Evolutionary conservation across 2,329 filamentous ascomycete genomes (phyloP).

Genomic region (Cryphonectria japonica): DNA sequence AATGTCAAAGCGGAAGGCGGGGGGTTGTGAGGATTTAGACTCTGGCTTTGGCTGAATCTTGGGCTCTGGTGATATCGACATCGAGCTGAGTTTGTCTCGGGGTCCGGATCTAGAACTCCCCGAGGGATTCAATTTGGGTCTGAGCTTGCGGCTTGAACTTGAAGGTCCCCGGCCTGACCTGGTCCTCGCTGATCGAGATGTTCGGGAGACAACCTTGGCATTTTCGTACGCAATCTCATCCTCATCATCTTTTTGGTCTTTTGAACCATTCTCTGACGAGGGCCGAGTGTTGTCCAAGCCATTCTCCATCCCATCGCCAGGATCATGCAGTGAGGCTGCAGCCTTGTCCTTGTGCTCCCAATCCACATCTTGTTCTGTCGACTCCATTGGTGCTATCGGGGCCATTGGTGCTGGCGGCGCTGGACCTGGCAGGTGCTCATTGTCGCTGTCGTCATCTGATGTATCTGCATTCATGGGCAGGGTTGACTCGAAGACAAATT

Average conservation of each 20-base stretch:
- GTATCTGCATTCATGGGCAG: constrained; percentile 8
- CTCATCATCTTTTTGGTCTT: constrained; percentile 20
- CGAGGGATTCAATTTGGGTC: not conserved
- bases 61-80: constrained; percentile 7
- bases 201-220: constrained; percentile 26
- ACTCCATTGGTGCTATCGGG: constrained; percentile 14
- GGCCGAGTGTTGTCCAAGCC: not conserved
- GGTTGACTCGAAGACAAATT: constrained; percentile 21
- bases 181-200: not conserved
- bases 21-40: constrained; percentile 22
- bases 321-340: not conserved
- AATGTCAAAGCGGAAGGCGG: constrained; percentile 35
- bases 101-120: not conserved
- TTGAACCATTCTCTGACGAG: not conserved
- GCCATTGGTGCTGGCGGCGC: constrained; percentile 21
- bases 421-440: constrained; percentile 11
- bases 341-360: not conserved
- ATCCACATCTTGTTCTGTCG: not conserved
- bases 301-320: not conserved
- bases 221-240: constrained; percentile 27
- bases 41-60: constrained; percentile 26
- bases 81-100: not conserved
- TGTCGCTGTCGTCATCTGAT: constrained; percentile 21
- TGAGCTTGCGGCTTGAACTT: not conserved
- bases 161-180: not conserved